Evolutionary conservation across 2,329 filamentous ascomycete genomes (phyloP).

Genomic region (Pseudopithomyces maydicus): DNA sequence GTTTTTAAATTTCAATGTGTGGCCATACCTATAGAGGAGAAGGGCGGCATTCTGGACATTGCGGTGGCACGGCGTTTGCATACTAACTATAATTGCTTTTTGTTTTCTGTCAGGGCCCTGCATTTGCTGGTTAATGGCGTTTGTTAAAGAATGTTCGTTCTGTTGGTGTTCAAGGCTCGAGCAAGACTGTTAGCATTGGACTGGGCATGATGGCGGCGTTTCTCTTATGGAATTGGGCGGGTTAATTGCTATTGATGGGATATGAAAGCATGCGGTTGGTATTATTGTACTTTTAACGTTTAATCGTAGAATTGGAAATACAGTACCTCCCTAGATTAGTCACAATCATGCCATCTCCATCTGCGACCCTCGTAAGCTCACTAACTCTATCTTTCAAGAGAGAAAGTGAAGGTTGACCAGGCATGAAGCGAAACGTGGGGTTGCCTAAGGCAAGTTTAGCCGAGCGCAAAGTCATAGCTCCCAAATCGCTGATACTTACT

Average conservation of each 20-base stretch:
- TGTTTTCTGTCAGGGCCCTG: not conserved
- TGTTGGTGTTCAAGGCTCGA: not conserved
- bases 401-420: too few relatives aligned
- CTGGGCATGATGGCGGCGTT: not conserved
- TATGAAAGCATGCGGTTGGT: not conserved
- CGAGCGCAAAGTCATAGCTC: constrained; percentile 22
- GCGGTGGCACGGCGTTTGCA: not conserved
- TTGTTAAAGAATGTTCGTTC: not conserved
- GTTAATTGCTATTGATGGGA: not conserved
- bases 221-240: not conserved
- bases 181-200: not conserved
- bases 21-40: not conserved
- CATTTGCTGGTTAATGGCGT: not conserved
- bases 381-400: too few relatives aligned
- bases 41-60: not conserved
- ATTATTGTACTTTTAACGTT: not conserved
- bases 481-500: constrained; percentile 8
- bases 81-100: not conserved
- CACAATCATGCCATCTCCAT: not conserved
- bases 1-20: constrained; percentile 29
- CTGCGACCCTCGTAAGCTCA: not conserved
- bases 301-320: not conserved
- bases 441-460: constrained; percentile 11
- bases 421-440: not conserved
- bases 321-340: not conserved